Percentiles rank a stretch among this genome's conserved stretches.
These are phyloP conservation scores for Ophiostoma australiae DNA, from an alignment of 2,329 filamentous ascomycete species.

Conservation along the genomic window DNA sequence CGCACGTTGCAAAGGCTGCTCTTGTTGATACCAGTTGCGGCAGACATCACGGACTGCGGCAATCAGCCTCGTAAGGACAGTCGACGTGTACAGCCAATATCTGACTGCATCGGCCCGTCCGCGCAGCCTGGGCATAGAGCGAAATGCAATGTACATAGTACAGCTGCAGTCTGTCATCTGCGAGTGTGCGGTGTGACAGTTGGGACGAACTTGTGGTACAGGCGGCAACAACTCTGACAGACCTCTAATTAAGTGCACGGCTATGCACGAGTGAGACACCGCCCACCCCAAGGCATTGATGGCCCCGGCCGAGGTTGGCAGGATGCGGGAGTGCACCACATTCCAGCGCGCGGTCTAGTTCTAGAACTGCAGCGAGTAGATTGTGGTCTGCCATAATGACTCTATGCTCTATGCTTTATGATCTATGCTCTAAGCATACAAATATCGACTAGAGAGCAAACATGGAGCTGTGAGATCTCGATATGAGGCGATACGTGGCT, in stretches of 20 bases:
- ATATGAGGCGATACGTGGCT: background rate
- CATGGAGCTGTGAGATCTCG: background rate
- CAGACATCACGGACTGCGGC: background rate
- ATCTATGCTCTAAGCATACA: background rate
- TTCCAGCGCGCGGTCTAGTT: constrained; percentile 2
- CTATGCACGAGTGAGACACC: background rate
- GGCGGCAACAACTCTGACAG: too few relatives aligned
- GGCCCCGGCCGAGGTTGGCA: background rate
- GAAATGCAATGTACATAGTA: too few relatives aligned
- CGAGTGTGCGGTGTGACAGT: too few relatives aligned
- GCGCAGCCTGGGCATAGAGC: too few relatives aligned
- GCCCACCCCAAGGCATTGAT: background rate
- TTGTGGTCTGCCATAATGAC: background rate
- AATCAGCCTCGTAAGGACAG: background rate
- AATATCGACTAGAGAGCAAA: background rate
- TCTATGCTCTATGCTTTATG: background rate
- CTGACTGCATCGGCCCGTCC: background rate
- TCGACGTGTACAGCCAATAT: background rate
- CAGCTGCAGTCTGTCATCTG: too few relatives aligned
- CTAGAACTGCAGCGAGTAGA: background rate
- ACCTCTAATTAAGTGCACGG: too few relatives aligned
- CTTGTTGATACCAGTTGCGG: too few relatives aligned
- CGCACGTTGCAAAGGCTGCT: background rate
- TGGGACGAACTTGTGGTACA: too few relatives aligned
- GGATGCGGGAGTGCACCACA: background rate